Base-by-base conservation (phyloP, 352 stramenopile species). In the Pythium oligandrum region DNA sequence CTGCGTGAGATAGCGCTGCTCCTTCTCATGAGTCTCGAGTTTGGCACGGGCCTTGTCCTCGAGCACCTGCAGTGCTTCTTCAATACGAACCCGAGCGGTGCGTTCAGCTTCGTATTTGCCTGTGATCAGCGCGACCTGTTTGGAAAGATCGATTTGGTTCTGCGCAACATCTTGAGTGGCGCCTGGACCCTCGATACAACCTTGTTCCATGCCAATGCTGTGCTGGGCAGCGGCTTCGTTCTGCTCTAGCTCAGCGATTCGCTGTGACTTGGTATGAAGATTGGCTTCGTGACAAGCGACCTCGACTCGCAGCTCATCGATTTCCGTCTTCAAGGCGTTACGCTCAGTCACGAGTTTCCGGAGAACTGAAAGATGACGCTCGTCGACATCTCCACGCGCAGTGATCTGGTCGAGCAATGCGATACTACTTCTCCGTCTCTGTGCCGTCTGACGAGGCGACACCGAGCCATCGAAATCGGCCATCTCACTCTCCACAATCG, bases 261-360 rank as follows among this genome's bases (percentile, higher is more conserved):
- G 62, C 51, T 77, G 67, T 10, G 76, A 64, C 6, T 73, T 61
- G 17, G 66, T 44, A 40, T 77, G 46, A 9, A 78, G 50, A 33
- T 64, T 64, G 32, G 75, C 61, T 40, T 84, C 71, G 49, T 70
- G 64, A 40, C 65, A 73, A 17, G 65, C 72, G 4, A 78, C 54
- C 53, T 83, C 69, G 30, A 71, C 54, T 44, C 73, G 49, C 31
- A 82, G 54, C 54, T 81, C 69, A 30, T 79, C 70, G 33, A 59
- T 55, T 33, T 77, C 63, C 33, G 59, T 51, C 8, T 75, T 40
- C 12, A 72, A 44, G 9, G 50, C 17, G 31, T 69, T 37, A 44
- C 70, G 40, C 39, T 68, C 54, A n/a, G 59, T 54, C 37, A 62
- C 59, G 46, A 40, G 47, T 10, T 51, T 61, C 49, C 55, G 59